Evolutionary conservation across 2,329 filamentous ascomycete genomes (phyloP), one percentile per base, ranked within the genome.

Genomic region (Emmonsia crescens): DNA sequence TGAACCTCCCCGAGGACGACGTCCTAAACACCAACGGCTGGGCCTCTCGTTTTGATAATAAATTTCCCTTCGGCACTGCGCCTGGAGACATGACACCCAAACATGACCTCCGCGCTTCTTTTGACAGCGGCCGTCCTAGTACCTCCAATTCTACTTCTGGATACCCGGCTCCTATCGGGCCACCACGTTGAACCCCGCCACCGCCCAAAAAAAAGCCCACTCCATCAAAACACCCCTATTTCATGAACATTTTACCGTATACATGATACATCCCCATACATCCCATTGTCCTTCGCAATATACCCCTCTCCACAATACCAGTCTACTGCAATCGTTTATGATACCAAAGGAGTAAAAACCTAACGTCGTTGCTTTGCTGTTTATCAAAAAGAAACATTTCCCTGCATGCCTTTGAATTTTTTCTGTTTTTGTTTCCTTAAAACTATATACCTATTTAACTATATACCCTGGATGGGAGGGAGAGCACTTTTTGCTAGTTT

Each of bases 61-160:
- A 85, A 75, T 85, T 85, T 76, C 82, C 83, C 72, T 85, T 85
- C 76, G 82, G 82, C 70, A 76, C 78, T 66, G 77, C 77, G 72
- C 83, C 89, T 64, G 90, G 91, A 73, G 91, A 96, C 75, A 82
- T 85, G 68, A 95, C 90, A 48, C 89, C 91, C 66, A 88, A 89
- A 76, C 90, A 95, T 78, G 85, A 86, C 75, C 82, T 88, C 75
- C 88, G 91, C 75, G 87, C 87, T 74, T 95, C 91, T 74, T 90
- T 89, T 75, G 91, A 96, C 78, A 94, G 89, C 81, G 91, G 91
- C 75, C 89, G 91, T 74, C 91, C 91, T 75, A 93, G 89, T 73
- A 96, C 91, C 80, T 94, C 91, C 80, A 89, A 96, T 87, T 96
- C 91, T 83, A 89, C 88, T 89, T 93, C 90, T 85, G 90, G 90